Conservation (phyloP, 768 basidiomycete species). For the Rhizopogon salebrosus region DNA sequence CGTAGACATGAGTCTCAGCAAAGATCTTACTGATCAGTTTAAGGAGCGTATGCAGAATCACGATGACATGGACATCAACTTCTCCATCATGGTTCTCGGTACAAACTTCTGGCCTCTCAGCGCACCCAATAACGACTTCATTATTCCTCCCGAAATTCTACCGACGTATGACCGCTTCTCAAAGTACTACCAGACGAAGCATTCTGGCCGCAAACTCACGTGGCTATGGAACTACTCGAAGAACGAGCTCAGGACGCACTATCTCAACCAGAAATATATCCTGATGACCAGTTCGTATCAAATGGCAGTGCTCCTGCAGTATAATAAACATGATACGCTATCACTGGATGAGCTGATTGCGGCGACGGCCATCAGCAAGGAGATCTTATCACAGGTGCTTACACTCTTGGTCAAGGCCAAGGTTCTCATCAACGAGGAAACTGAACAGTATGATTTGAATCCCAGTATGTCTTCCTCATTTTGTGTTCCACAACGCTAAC, state of each 20-base stretch:
- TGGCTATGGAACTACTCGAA: conserved; percentile 99
- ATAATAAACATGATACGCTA: conserved; percentile 86
- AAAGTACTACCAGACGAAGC: conserved; percentile 89
- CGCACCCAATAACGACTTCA: conserved; percentile 79
- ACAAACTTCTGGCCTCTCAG: conserved; percentile 97
- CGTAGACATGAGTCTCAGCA: conserved; percentile 60
- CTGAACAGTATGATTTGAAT: conserved; percentile 89
- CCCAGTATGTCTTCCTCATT: conserved; percentile 41
- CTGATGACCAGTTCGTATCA: conserved; percentile 94
- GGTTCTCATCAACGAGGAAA: conserved; percentile 83
- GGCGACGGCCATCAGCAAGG: conserved; percentile 78
- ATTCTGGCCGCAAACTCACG: conserved; percentile 89
- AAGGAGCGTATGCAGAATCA: conserved; percentile 89
- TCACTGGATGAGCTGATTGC: conserved; percentile 72
- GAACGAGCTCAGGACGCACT: conserved; percentile 92
- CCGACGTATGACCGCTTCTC: conserved; percentile 88
- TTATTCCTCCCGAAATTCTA: conserved; percentile 81
- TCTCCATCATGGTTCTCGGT: conserved; percentile 89
- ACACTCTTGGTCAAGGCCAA: conserved; percentile 76
- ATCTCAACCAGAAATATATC: conserved; percentile 92
- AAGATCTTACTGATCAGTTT: conserved; percentile 93
- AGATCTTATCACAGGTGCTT: conserved; percentile 64
- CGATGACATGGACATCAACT: conserved; percentile 83
- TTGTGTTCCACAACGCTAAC: background rate
- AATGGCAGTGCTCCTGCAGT: conserved; percentile 88